These are phyloP conservation scores for Aurifilum marmelostoma DNA, from an alignment of 2,329 filamentous ascomycete species.

Conservation along the genomic window DNA sequence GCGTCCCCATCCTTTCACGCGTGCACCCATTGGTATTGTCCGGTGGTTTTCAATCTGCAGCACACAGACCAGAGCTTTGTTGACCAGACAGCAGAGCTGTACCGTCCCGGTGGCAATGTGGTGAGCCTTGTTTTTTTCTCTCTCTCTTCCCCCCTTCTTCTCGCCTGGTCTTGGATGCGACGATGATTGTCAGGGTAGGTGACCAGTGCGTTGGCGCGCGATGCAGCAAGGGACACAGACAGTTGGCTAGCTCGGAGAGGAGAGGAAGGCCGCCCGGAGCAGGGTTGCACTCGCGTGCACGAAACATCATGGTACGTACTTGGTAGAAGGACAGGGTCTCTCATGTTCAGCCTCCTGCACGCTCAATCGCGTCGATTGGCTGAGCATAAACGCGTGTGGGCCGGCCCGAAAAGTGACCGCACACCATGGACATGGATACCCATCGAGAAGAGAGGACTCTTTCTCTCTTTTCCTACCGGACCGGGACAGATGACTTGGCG, in stretches of 20 bases:
- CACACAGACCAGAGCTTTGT: not conserved
- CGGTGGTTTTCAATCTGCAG: not conserved
- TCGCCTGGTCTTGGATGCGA: too few relatives aligned
- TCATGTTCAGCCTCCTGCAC: conserved; percentile 25
- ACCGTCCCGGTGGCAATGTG: not conserved
- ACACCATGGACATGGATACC: conserved; percentile 1
- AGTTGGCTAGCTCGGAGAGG: not conserved
- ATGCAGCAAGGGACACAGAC: not conserved
- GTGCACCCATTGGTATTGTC: not conserved
- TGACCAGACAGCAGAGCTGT: not conserved
- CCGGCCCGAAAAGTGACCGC: conserved; percentile 20
- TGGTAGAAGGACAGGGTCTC: conserved; percentile 16
- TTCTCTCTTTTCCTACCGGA: not conserved
- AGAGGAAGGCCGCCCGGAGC: not conserved
- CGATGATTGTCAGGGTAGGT: not conserved
- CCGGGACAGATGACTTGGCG: not conserved
- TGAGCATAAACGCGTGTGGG: conserved; percentile 5
- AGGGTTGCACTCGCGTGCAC: conserved; percentile 7
- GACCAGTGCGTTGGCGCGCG: not conserved
- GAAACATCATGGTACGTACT: not conserved
- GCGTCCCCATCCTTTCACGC: too few relatives aligned
- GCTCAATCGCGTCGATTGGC: conserved; percentile 7
- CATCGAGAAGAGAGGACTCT: not conserved
- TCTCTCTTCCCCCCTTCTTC: not conserved
- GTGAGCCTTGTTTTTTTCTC: not conserved